Evolutionary conservation across 2,329 filamentous ascomycete species (phyloP).

Genomic region (Nothophoma quercina): DNA sequence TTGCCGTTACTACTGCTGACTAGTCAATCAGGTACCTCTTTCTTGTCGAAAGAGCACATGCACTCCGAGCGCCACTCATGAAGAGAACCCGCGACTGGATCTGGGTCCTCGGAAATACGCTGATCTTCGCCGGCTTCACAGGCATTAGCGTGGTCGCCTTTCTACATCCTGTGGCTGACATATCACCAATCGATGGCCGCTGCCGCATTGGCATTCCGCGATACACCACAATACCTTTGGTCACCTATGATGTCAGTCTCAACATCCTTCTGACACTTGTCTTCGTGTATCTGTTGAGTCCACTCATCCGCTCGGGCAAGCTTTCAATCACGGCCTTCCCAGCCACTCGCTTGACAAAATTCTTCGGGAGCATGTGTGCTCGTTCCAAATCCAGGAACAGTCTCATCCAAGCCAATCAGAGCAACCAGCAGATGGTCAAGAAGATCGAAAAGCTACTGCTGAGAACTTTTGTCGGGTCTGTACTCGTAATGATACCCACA

Average conservation of each 20-base stretch:
- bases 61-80: constrained; percentile 44
- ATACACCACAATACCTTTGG: constrained; percentile 46
- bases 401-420: constrained; percentile 11
- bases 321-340: constrained; percentile 5
- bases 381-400: constrained; percentile 3
- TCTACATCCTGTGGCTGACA: constrained; percentile 39
- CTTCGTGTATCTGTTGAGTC: constrained; percentile 49
- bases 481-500: constrained; percentile 51
- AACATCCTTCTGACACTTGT: constrained; percentile 51
- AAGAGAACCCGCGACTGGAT: constrained; percentile 44
- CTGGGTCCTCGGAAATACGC: constrained; percentile 43
- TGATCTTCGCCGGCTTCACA: constrained; percentile 38
- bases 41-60: constrained; percentile 52
- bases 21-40: constrained; percentile 47
- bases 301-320: constrained; percentile 32
- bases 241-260: constrained; percentile 50
- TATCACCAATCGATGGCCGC: constrained; percentile 40
- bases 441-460: constrained; percentile 38
- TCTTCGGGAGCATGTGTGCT: constrained; percentile 22
- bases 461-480: constrained; percentile 43
- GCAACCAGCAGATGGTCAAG: constrained; percentile 27
- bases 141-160: constrained; percentile 40
- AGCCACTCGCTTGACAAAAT: constrained; percentile 22
- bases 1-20: background rate
- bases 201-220: constrained; percentile 52